These are phyloP conservation scores for Dothideomycetes sp. DNA, from an alignment of 2,329 filamentous ascomycete genomes.

Conservation along the genomic window DNA sequence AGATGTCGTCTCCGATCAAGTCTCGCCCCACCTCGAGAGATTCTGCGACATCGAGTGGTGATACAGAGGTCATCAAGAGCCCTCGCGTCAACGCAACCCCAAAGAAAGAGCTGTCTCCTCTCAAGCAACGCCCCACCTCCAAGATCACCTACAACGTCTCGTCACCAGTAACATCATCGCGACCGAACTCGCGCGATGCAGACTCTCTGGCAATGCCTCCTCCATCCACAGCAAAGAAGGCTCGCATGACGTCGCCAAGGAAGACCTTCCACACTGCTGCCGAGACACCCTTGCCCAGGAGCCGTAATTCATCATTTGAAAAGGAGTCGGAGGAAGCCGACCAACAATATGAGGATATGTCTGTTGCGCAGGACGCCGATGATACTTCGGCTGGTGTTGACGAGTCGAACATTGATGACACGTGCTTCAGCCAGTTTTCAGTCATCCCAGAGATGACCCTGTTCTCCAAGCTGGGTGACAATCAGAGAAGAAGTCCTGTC, in stretches of 20 bases:
- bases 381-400: slow-evolving; percentile 16
- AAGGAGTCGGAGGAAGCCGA: not conserved
- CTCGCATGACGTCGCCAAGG: slow-evolving; percentile 10
- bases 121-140: slow-evolving; percentile 15
- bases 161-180: slow-evolving; percentile 15
- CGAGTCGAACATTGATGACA: slow-evolving; percentile 46
- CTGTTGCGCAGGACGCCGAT: not conserved
- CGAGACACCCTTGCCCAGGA: slow-evolving; percentile 13
- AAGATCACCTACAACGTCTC: slow-evolving; percentile 10
- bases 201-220: slow-evolving; percentile 3
- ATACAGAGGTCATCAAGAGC: too few relatives aligned
- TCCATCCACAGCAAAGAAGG: slow-evolving; percentile 12
- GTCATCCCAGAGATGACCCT: slow-evolving; percentile 79
- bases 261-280: slow-evolving; percentile 7
- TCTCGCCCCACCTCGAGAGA: not conserved
- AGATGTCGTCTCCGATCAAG: not conserved
- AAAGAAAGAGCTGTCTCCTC: slow-evolving; percentile 12
- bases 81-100: too few relatives aligned
- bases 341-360: not conserved
- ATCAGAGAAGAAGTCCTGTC: slow-evolving; percentile 9
- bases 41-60: not conserved
- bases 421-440: slow-evolving; percentile 78
- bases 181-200: slow-evolving; percentile 7
- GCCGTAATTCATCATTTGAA: slow-evolving; percentile 3
- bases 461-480: slow-evolving; percentile 61